Evolutionary conservation across 2,329 filamentous ascomycete species (phyloP), one percentile per base, ranked within the genome.

Genomic region (Pseudocercospora eumusae): DNA sequence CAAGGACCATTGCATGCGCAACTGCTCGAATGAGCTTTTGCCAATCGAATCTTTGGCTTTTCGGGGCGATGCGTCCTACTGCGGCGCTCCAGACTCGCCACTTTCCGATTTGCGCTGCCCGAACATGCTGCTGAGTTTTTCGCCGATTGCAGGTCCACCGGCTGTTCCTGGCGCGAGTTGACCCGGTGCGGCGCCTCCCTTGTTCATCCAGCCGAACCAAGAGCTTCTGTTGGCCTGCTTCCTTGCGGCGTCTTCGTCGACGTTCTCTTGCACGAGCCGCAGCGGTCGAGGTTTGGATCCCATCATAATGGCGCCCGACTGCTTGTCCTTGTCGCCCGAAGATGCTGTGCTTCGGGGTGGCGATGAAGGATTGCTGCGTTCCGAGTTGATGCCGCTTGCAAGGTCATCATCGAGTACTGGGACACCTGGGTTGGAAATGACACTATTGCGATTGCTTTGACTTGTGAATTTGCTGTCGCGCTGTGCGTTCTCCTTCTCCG

Each of bases 281-380:
- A 99, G 80, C 6, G 93, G 93, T 36, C 93, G 85, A 62, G 96
- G 87, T 77, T 95, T 95, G 71, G 88, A 80, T 44, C 81, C 81
- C 23, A 79, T 78, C 78, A 83, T 82, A 18, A 79, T 73, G n/a
- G 74, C 73, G 13, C 76, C 76, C n/a, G 53, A 63, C 8, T 65
- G 66, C 27, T 65, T 64, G 27, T 70, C 70, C 15, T 67, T 66
- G 31, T 75, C 75, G 45, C 68, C 69, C 27, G 67, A 70, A 60
- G 71, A 76, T 10, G 77, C 75, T 11, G 76, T 85, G 78, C 90
- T 88, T 60, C 84, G 82, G 2, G 84, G 84, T 9, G 84, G 84
- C 64, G 80, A 84, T 31, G 81, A 80, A 1, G 78, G 79, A 25
- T 78, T 82, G 58, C 74, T 76, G 21, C 79, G 79, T 25, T 76